Evolutionary conservation across 345 rosid species (phyloP).

Genomic region (Pseudoturritis turrita): DNA sequence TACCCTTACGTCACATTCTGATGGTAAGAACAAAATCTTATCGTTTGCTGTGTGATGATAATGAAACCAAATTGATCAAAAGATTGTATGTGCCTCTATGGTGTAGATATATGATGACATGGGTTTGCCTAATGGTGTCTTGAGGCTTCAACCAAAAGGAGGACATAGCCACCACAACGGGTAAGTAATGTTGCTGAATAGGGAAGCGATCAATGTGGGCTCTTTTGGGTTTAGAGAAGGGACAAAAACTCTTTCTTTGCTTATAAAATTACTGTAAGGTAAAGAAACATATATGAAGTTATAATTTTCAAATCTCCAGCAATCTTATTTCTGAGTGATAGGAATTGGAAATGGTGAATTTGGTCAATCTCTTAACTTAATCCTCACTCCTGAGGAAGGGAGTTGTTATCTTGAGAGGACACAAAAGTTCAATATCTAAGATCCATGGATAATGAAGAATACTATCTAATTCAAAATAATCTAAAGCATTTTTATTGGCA

Average conservation of each 20-base stretch:
- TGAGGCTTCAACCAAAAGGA: constrained; percentile 76
- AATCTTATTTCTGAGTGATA: too few relatives aligned
- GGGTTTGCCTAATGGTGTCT: constrained; percentile 79
- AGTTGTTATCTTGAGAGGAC: background rate
- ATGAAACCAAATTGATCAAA: background rate
- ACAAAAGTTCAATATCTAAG: too few relatives aligned
- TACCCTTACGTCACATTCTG: constrained; percentile 76
- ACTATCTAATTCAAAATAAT: background rate
- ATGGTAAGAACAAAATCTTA: constrained; percentile 37
- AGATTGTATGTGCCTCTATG: background rate
- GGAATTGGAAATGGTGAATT: background rate
- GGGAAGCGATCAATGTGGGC: background rate
- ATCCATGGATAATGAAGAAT: background rate
- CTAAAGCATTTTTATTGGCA: background rate
- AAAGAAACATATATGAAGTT: background rate
- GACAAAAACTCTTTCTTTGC: background rate
- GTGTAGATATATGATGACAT: constrained; percentile 74
- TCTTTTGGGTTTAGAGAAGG: background rate
- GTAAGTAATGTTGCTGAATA: constrained; percentile 30
- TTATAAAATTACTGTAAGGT: background rate
- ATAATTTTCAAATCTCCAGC: too few relatives aligned
- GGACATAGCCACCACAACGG: constrained; percentile 89
- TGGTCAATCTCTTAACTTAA: background rate
- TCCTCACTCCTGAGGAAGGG: background rate
- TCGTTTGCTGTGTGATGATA: background rate